A percentile compares a stretch with the other conserved stretches of the same genome.
These are phyloP conservation scores for Gomphus sp. DNA, from an alignment of 1,284 basidiomycete species.

Conservation along the genomic window DNA sequence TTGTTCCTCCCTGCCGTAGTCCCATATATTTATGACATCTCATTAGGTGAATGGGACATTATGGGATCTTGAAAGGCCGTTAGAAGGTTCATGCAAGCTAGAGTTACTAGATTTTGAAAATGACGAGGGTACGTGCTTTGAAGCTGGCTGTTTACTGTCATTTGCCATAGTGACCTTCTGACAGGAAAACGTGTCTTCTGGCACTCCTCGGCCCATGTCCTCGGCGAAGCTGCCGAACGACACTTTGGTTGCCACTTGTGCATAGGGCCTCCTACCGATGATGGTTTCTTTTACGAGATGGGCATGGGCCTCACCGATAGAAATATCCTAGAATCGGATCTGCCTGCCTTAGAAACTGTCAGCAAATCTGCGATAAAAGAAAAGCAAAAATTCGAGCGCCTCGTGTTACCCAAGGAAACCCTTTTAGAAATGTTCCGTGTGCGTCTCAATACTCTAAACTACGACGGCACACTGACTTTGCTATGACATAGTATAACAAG, in stretches of 20 bases:
- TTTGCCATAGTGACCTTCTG: not conserved
- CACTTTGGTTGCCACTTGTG: slow-evolving; percentile 98
- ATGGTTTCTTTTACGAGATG: slow-evolving; percentile 99
- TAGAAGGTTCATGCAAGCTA: slow-evolving; percentile 77
- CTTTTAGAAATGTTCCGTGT: slow-evolving; percentile 96
- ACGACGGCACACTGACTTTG: slow-evolving; percentile 12
- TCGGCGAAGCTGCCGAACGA: slow-evolving; percentile 96
- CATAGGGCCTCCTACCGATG: slow-evolving; percentile 94
- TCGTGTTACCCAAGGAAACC: slow-evolving; percentile 89
- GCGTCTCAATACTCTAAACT: slow-evolving; percentile 19
- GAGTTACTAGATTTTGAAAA: slow-evolving; percentile 93
- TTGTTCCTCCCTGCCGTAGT: not conserved
- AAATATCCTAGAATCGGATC: slow-evolving; percentile 68
- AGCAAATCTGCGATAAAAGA: slow-evolving; percentile 89
- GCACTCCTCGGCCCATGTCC: slow-evolving; percentile 98
- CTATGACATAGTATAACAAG: slow-evolving; percentile 83
- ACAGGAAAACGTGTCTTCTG: slow-evolving; percentile 94
- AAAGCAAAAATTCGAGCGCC: slow-evolving; percentile 94
- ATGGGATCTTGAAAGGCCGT: slow-evolving; percentile 93
- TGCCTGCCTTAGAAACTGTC: slow-evolving; percentile 84
- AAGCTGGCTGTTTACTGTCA: not conserved
- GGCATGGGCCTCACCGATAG: slow-evolving; percentile 53
- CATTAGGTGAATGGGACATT: slow-evolving; percentile 75
- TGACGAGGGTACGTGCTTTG: slow-evolving; percentile 62
- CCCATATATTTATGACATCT: not conserved